Evolutionary conservation across 2,329 filamentous ascomycete genomes (phyloP).

Genomic region (Xylariaceae sp.): DNA sequence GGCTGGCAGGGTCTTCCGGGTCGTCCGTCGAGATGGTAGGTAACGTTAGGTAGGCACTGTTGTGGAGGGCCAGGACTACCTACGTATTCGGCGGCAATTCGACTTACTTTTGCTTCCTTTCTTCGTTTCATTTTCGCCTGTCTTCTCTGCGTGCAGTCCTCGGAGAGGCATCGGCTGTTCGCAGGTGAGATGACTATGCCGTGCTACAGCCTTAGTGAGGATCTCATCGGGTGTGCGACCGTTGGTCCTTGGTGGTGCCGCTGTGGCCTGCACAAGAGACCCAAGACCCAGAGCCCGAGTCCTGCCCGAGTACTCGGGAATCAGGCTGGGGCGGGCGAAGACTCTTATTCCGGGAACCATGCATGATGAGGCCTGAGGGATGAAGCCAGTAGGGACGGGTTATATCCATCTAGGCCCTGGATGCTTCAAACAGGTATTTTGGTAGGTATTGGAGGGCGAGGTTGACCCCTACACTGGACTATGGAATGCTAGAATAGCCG

Average conservation of each 20-base stretch:
- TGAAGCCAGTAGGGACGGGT: slow-evolving; percentile 6
- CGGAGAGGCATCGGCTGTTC: slow-evolving; percentile 1
- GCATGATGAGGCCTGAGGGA: neutral
- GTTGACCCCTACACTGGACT: neutral
- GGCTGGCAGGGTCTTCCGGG: slow-evolving; percentile 8
- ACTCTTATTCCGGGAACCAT: slow-evolving; percentile 1
- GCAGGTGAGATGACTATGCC: slow-evolving; percentile 9
- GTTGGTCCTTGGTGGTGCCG: slow-evolving; percentile 8
- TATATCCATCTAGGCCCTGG: neutral
- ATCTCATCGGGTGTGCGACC: slow-evolving; percentile 9
- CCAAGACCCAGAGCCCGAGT: slow-evolving; percentile 14
- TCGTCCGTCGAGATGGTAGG: slow-evolving; percentile 7
- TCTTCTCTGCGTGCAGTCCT: neutral
- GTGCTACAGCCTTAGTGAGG: neutral
- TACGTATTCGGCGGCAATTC: neutral
- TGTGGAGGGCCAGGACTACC: neutral
- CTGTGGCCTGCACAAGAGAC: slow-evolving; percentile 10
- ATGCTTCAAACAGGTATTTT: neutral
- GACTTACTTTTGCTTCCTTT: neutral
- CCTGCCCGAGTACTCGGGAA: slow-evolving; percentile 16
- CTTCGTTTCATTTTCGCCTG: neutral
- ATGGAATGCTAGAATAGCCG: neutral
- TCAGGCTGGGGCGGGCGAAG: slow-evolving; percentile 6
- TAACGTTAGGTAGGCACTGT: too few species aligned
- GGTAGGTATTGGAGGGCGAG: neutral